Conservation (phyloP, 306 rosid species). For the Purshia tridentata region DNA sequence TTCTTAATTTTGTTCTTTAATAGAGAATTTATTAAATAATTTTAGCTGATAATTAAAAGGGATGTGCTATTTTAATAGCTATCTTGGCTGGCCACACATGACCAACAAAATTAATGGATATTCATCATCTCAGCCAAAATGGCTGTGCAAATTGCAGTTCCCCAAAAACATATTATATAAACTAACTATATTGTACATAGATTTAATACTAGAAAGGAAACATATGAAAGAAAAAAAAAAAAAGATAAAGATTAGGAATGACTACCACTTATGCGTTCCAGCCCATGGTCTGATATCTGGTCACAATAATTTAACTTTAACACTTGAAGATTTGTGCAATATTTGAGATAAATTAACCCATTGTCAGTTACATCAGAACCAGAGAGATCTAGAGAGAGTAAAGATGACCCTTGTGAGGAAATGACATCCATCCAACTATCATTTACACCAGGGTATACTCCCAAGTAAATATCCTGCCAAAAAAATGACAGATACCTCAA, state of each 20-base stretch:
- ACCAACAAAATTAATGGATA: not conserved
- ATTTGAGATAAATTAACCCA: constrained; percentile 67
- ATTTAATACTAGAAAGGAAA: not conserved
- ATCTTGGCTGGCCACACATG: not conserved
- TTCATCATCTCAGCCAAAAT: not conserved
- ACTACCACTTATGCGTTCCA: constrained; percentile 64
- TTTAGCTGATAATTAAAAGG: not conserved
- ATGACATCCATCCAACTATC: constrained; percentile 88
- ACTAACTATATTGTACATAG: not conserved
- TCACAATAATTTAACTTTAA: constrained; percentile 77
- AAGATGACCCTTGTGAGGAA: constrained; percentile 83
- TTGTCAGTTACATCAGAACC: constrained; percentile 76
- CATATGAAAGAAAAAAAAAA: constrained; percentile 1
- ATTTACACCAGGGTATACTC: constrained; percentile 69
- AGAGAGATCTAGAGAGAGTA: constrained; percentile 84
- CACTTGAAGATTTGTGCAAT: constrained; percentile 66
- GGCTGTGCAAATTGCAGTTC: not conserved
- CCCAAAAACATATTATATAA: not conserved
- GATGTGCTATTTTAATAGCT: not conserved
- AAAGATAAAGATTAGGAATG: not conserved
- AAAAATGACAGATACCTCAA: constrained; percentile 8
- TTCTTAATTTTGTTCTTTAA: not conserved
- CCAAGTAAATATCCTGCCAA: constrained; percentile 79
- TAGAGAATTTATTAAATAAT: not conserved
- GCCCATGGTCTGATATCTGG: constrained; percentile 78